Conservation (phyloP, 2,329 filamentous ascomycete species). For the Talaromyces sp. region DNA sequence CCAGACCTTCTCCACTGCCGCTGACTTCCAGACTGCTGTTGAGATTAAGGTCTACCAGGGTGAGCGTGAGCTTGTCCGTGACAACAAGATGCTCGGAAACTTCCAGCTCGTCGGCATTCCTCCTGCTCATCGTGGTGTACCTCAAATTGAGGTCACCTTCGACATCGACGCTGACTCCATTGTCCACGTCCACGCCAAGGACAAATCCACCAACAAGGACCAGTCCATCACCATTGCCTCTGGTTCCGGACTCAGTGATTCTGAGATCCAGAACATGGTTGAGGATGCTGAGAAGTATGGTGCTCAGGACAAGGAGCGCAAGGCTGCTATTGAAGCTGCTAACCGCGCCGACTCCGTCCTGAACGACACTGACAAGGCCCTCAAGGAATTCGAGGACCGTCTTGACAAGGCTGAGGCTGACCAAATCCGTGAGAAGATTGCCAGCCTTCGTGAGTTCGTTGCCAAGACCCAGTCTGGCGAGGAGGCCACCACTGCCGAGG, state of each 20-base stretch:
- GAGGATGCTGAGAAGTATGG: slow-evolving; percentile 96
- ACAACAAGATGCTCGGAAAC: slow-evolving; percentile 98
- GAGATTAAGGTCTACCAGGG: slow-evolving; percentile 99
- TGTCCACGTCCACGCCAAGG: slow-evolving; percentile 95
- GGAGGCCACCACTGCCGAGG: slow-evolving; percentile 75
- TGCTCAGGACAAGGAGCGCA: slow-evolving; percentile 93
- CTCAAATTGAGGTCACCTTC: slow-evolving; percentile 96
- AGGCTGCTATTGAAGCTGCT: slow-evolving; percentile 88
- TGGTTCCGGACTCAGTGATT: slow-evolving; percentile 90
- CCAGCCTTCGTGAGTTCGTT: slow-evolving; percentile 78
- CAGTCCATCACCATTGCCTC: slow-evolving; percentile 99
- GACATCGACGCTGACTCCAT: slow-evolving; percentile 98
- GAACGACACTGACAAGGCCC: slow-evolving; percentile 96
- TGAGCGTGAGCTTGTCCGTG: slow-evolving; percentile 96
- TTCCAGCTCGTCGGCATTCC: slow-evolving; percentile 98
- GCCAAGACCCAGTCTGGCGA: slow-evolving; percentile 94
- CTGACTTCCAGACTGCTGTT: slow-evolving; percentile 96
- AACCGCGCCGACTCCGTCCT: slow-evolving; percentile 95
- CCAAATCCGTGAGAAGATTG: slow-evolving; percentile 89
- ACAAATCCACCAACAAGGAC: slow-evolving; percentile 99
- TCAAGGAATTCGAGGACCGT: slow-evolving; percentile 93
- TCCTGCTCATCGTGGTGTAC: slow-evolving; percentile 91
- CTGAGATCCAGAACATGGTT: slow-evolving; percentile 96
- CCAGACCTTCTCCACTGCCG: slow-evolving; percentile 94
- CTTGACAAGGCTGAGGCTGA: slow-evolving; percentile 96